Conservation (phyloP, 2,329 filamentous ascomycete species). For the Cyphellophora attinorum region DNA sequence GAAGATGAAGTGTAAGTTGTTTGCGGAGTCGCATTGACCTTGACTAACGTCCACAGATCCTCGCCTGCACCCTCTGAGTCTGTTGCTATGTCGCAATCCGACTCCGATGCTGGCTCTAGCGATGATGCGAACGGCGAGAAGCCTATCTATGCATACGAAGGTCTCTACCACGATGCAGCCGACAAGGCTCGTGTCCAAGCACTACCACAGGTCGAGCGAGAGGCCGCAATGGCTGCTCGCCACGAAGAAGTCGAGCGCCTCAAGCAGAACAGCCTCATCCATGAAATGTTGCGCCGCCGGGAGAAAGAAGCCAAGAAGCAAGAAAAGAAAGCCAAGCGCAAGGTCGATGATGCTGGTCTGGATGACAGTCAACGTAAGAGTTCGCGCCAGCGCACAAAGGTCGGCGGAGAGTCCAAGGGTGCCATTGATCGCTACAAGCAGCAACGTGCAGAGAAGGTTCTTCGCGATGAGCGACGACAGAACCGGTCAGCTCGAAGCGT, state of each 20-base stretch:
- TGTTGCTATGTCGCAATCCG: conserved; percentile 82
- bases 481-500: conserved; percentile 33
- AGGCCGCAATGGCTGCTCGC: conserved; percentile 81
- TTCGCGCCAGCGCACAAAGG: conserved; percentile 59
- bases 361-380: conserved; percentile 70
- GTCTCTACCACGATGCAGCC: conserved; percentile 64
- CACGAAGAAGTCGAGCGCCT: conserved; percentile 72
- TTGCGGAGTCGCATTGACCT: conserved; percentile 2
- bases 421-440: conserved; percentile 64
- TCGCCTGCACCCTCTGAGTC: conserved; percentile 67
- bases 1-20: conserved; percentile 71
- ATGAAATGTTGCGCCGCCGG: conserved; percentile 63
- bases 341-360: conserved; percentile 66
- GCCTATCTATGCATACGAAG: conserved; percentile 71
- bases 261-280: conserved; percentile 72
- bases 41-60: conserved; percentile 43
- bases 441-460: conserved; percentile 49
- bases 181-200: conserved; percentile 73
- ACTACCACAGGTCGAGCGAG: conserved; percentile 83
- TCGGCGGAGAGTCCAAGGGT: conserved; percentile 57
- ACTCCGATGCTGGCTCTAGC: conserved; percentile 52
- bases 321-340: conserved; percentile 54
- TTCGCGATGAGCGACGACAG: conserved; percentile 37
- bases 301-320: conserved; percentile 49
- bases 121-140: conserved; percentile 31